phyloP scores from a whole-genome alignment of 2,329 filamentous ascomycete species.

The Ceratocystis albifundus region DNA sequence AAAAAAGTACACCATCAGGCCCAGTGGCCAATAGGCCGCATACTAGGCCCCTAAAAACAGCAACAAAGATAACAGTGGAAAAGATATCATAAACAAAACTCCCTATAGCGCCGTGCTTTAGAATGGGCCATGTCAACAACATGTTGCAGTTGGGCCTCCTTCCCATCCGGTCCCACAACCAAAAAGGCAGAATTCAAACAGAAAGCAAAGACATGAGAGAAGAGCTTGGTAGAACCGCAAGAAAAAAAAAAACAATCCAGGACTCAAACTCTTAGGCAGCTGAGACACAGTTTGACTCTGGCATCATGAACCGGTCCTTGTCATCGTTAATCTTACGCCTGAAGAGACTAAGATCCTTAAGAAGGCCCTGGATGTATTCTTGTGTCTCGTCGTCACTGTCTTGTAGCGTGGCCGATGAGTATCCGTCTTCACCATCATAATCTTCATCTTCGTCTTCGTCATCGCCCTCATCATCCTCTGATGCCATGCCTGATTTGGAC shows the following conservation, averaged over 20 bases:
- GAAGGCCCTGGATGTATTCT: slow-evolving; percentile 70
- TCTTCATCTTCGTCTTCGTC: slow-evolving; percentile 44
- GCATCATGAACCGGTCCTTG: slow-evolving; percentile 51
- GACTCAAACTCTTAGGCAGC: not conserved
- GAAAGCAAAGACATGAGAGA: not conserved
- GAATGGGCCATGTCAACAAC: not conserved
- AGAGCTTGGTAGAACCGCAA: not conserved
- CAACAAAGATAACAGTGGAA: not conserved
- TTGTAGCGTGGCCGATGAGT: slow-evolving; percentile 33
- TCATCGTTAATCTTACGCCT: slow-evolving; percentile 80
- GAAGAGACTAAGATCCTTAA: slow-evolving; percentile 70
- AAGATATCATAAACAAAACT: not conserved
- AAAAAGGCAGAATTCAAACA: not conserved
- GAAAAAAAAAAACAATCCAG: not conserved
- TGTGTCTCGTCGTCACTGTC: slow-evolving; percentile 56
- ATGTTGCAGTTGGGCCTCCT: not conserved
- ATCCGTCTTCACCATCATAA: slow-evolving; percentile 33
- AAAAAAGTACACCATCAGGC: not conserved
- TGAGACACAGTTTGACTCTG: slow-evolving; percentile 8
- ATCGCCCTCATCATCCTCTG: slow-evolving; percentile 30
- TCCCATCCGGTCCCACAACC: not conserved
- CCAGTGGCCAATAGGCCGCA: not conserved
- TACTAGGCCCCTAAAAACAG: not conserved
- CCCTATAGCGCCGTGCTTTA: slow-evolving; percentile 1
- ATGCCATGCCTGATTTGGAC: not conserved